These are phyloP conservation scores for Clarireedia homoeocarpa DNA, from an alignment of 2,329 filamentous ascomycete species.

Conservation along the genomic window DNA sequence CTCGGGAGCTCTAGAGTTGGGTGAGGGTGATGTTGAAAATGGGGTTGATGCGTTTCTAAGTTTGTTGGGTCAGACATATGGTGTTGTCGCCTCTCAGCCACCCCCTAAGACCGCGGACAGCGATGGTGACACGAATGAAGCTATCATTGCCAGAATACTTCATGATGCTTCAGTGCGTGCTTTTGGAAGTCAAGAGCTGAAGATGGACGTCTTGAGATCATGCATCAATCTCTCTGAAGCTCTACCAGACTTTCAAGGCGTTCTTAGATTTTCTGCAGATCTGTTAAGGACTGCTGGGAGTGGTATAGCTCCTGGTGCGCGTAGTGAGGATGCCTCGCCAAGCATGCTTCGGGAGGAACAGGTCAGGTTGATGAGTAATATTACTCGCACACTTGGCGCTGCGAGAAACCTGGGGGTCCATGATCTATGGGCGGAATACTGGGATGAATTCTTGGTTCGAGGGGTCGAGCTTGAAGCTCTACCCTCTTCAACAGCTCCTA, in stretches of 20 bases:
- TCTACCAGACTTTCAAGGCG: constrained; percentile 81
- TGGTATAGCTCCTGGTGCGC: constrained; percentile 65
- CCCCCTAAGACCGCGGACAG: constrained; percentile 5
- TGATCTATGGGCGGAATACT: constrained; percentile 74
- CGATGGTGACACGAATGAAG: constrained; percentile 42
- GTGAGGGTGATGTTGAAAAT: constrained; percentile 56
- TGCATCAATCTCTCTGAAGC: constrained; percentile 94
- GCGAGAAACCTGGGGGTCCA: constrained; percentile 65
- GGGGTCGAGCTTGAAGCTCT: constrained; percentile 62
- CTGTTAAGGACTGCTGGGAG: constrained; percentile 76
- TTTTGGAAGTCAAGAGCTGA: constrained; percentile 73
- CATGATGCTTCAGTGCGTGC: constrained; percentile 49
- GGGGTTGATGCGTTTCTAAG: constrained; percentile 58
- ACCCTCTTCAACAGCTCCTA: constrained; percentile 50
- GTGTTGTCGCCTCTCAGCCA: constrained; percentile 39
- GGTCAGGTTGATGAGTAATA: constrained; percentile 72
- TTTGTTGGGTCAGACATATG: constrained; percentile 54
- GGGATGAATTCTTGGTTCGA: constrained; percentile 91
- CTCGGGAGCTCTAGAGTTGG: constrained; percentile 50
- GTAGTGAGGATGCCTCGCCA: constrained; percentile 61
- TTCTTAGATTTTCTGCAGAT: constrained; percentile 80
- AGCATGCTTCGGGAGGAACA: constrained; percentile 77
- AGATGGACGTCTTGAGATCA: constrained; percentile 79
- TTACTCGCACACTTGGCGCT: constrained; percentile 74
- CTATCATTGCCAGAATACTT: constrained; percentile 49